phyloP scores from a whole-genome alignment of 495 filamentous ascomycete species.

The Penicillium parvum region DNA sequence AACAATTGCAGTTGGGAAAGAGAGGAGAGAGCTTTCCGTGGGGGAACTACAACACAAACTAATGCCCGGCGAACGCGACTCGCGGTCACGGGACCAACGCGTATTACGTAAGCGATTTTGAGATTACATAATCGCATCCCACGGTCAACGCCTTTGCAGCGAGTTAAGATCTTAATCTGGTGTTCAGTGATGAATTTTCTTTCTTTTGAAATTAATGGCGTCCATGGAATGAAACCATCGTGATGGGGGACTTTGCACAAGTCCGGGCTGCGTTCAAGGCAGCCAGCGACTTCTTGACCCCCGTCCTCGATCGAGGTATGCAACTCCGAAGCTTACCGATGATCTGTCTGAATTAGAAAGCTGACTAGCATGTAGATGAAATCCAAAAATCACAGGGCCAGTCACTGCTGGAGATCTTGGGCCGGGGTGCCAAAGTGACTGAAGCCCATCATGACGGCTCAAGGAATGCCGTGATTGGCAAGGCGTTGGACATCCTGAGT shows the following conservation, averaged over 20 bases:
- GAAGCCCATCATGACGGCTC: conserved; percentile 6
- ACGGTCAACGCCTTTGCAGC: conserved; percentile 5
- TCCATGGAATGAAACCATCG: not conserved
- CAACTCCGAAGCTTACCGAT: conserved; percentile 11
- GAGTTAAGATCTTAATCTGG: not conserved
- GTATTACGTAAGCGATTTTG: not conserved
- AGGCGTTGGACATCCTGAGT: conserved; percentile 35
- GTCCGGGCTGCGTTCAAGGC: conserved; percentile 32
- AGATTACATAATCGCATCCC: conserved; percentile 5
- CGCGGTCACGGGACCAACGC: conserved; percentile 21
- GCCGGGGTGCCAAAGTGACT: not conserved
- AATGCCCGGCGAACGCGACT: conserved; percentile 11
- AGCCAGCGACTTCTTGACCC: conserved; percentile 38
- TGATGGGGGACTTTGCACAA: conserved; percentile 27
- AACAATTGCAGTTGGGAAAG: conserved; percentile 18
- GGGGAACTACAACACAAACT: too few species aligned
- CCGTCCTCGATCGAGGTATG: conserved; percentile 44
- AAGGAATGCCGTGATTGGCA: conserved; percentile 29
- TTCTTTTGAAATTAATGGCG: not conserved
- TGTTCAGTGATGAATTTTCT: not conserved
- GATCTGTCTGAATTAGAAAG: conserved; percentile 2
- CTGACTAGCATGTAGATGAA: conserved; percentile 39
- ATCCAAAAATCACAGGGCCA: conserved; percentile 31
- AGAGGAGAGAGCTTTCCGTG: conserved; percentile 17
- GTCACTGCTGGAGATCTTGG: conserved; percentile 39